These are phyloP conservation scores for Juncus inflexus DNA, from an alignment of 176 grass and related monocot genomes.

Conservation along the genomic window DNA sequence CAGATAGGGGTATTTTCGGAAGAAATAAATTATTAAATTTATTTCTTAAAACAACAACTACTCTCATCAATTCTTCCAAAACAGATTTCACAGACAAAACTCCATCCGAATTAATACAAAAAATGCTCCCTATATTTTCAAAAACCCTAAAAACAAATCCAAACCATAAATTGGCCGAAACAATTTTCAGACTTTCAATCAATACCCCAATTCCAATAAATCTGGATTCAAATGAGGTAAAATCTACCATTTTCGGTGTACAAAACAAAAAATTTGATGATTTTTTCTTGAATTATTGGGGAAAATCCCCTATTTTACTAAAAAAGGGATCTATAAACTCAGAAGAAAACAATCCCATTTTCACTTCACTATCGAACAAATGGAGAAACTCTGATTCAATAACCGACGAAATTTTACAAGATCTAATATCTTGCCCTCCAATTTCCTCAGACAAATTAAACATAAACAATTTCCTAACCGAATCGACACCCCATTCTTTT, in stretches of 20 bases:
- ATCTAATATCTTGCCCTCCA: constrained; percentile 61
- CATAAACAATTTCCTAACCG: constrained; percentile 54
- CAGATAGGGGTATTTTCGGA: neutral
- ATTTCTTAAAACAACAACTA: constrained; percentile 34
- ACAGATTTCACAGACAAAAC: constrained; percentile 18
- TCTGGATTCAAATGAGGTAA: constrained; percentile 30
- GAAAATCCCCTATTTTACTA: constrained; percentile 44
- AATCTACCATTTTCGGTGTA: constrained; percentile 49
- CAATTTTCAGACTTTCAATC: constrained; percentile 86
- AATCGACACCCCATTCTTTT: constrained; percentile 33
- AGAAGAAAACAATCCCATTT: constrained; percentile 34
- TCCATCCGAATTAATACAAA: constrained; percentile 32
- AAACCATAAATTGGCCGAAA: constrained; percentile 42
- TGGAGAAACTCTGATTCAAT: constrained; percentile 34
- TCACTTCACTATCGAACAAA: constrained; percentile 35
- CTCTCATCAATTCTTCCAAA: constrained; percentile 52
- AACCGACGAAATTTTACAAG: constrained; percentile 47
- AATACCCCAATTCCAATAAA: constrained; percentile 18
- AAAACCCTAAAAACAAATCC: constrained; percentile 40
- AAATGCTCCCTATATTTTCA: constrained; percentile 30
- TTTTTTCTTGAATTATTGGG: constrained; percentile 65
- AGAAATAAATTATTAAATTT: constrained; percentile 31
- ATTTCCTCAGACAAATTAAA: constrained; percentile 68
- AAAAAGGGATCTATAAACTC: constrained; percentile 30
- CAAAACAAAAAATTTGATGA: constrained; percentile 24